phyloP scores from a whole-genome alignment of 768 basidiomycete genomes.

The Suillus subluteus region DNA sequence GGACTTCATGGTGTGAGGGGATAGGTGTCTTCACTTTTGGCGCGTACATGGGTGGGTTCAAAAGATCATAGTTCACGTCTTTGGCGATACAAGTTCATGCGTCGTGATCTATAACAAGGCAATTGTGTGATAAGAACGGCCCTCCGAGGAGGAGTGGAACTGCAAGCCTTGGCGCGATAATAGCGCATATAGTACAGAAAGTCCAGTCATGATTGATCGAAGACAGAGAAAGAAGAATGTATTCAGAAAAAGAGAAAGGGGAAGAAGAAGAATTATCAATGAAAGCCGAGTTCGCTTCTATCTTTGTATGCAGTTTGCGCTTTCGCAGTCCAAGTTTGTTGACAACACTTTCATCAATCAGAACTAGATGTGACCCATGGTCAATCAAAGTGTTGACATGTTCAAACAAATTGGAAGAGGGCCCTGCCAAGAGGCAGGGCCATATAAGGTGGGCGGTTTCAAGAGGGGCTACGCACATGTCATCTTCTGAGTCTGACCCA shows the following conservation, averaged over 20 bases:
- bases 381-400: neutral
- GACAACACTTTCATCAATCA: neutral
- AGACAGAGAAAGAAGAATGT: neutral
- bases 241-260: neutral
- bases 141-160: neutral
- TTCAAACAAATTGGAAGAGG: neutral
- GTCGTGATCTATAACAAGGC: conserved; percentile 12
- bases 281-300: neutral
- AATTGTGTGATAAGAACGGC: neutral
- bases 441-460: neutral
- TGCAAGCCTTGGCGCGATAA: neutral
- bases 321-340: neutral
- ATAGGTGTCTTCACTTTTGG: too few species aligned
- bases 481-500: neutral
- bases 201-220: neutral
- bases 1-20: fast-evolving
- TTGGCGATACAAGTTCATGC: conserved; percentile 9
- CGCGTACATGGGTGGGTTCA: too few species aligned
- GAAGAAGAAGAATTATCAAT: neutral
- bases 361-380: neutral
- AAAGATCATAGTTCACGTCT: conserved; percentile 13
- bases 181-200: neutral
- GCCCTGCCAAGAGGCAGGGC: neutral
- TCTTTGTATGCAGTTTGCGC: neutral
- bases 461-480: neutral